A percentile compares a stretch with the other conserved stretches of the same genome.
These are phyloP conservation scores for Xylariaceae sp. DNA, from an alignment of 2,329 filamentous ascomycete species.

Conservation along the genomic window DNA sequence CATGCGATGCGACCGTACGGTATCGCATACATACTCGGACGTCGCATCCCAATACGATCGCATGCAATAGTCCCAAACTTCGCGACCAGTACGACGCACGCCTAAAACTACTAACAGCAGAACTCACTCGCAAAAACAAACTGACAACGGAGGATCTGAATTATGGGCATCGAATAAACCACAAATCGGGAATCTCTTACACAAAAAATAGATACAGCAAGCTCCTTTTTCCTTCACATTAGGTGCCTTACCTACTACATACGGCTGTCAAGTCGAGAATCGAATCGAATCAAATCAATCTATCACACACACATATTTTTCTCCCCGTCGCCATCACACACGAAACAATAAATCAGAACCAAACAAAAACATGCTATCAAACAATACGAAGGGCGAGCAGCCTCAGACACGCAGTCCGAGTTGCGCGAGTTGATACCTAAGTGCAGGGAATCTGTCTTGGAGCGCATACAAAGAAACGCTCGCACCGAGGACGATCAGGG, in stretches of 20 bases:
- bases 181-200: too few relatives aligned
- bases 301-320: not conserved
- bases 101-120: not conserved
- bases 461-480: constrained; percentile 14
- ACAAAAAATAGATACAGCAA: too few relatives aligned
- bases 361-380: not conserved
- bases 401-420: not conserved
- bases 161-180: not conserved
- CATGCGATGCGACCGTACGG: too few relatives aligned
- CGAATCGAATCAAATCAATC: not conserved
- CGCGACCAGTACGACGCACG: too few relatives aligned
- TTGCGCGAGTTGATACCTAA: not conserved
- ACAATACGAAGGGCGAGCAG: not conserved
- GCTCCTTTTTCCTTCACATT: too few relatives aligned
- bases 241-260: too few relatives aligned
- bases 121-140: not conserved
- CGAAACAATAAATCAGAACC: not conserved
- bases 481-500: constrained; percentile 8
- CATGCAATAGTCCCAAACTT: too few relatives aligned
- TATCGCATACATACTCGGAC: too few relatives aligned
- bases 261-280: too few relatives aligned
- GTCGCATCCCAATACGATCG: too few relatives aligned
- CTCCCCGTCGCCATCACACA: too few relatives aligned
- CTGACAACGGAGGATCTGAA: not conserved
- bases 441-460: constrained; percentile 6